These are phyloP conservation scores for Tilletia walkeri DNA, from an alignment of 1,284 basidiomycete species.

Conservation along the genomic window DNA sequence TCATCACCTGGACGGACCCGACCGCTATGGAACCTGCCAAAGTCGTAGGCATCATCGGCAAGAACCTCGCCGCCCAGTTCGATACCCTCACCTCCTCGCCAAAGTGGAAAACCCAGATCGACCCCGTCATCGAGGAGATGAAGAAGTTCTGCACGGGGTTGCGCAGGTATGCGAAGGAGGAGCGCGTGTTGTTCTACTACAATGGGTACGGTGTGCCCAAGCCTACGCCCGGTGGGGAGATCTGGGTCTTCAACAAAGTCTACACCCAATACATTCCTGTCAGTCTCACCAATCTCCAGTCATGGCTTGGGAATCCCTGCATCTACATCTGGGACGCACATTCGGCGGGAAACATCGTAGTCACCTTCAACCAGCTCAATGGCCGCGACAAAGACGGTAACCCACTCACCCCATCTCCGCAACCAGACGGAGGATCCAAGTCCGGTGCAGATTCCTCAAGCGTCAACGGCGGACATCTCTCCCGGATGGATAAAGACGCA, in stretches of 20 bases:
- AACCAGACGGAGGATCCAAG: not conserved
- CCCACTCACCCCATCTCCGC: constrained; percentile 60
- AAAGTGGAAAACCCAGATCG: constrained; percentile 66
- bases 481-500: constrained; percentile 54
- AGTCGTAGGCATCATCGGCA: constrained; percentile 67
- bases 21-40: constrained; percentile 69
- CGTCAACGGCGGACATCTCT: constrained; percentile 11
- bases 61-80: constrained; percentile 91
- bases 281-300: constrained; percentile 85
- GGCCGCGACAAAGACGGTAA: constrained; percentile 63
- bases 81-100: constrained; percentile 68
- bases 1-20: constrained; percentile 98
- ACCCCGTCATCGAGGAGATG: constrained; percentile 91
- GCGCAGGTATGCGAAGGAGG: constrained; percentile 85
- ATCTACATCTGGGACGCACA: constrained; percentile 99
- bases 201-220: constrained; percentile 98
- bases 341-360: constrained; percentile 85
- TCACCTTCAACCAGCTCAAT: constrained; percentile 85
- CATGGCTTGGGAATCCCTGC: constrained; percentile 78
- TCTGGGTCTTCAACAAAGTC: constrained; percentile 97
- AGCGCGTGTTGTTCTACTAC: constrained; percentile 94
- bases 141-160: constrained; percentile 82
- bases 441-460: constrained; percentile 20
- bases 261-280: constrained; percentile 99
- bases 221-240: constrained; percentile 90